Evolutionary conservation across 257 asterid genomes (phyloP).

Genomic region (Leptodermis oblonga): DNA sequence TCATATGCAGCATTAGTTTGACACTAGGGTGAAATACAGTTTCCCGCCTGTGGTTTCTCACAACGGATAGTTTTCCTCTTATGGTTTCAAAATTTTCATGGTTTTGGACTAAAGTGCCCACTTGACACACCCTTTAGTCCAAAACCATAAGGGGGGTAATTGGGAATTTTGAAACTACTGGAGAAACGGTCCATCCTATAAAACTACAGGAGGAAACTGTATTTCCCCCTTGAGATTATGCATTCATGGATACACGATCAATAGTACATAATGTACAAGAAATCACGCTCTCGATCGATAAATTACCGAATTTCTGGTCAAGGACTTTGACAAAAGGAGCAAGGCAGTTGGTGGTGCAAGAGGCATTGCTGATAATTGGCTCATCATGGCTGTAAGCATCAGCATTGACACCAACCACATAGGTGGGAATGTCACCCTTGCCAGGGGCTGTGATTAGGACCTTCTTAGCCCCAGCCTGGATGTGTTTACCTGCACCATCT

Average conservation of each 20-base stretch:
- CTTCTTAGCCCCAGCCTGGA: conserved; percentile 92
- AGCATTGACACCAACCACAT: conserved; percentile 91
- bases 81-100: conserved; percentile 96
- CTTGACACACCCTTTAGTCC: no score
- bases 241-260: neutral
- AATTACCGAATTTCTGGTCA: conserved; percentile 78
- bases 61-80: conserved; percentile 86
- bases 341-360: conserved; percentile 98
- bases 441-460: conserved; percentile 97
- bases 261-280: no score
- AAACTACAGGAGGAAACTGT: neutral
- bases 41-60: conserved; percentile 72
- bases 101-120: no score
- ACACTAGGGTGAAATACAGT: neutral
- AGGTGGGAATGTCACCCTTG: conserved; percentile 93
- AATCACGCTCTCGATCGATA: neutral
- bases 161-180: no score
- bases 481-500: conserved; percentile 92
- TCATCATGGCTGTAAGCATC: conserved; percentile 61
- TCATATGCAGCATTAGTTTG: neutral
- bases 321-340: conserved; percentile 97
- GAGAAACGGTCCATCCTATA: no score
- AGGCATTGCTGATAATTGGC: conserved; percentile 87
- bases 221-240: no score
- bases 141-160: no score